Evolutionary conservation across 257 asterid species (phyloP), one percentile per base, ranked within the genome.

Genomic region (Nicotiana paniculata): DNA sequence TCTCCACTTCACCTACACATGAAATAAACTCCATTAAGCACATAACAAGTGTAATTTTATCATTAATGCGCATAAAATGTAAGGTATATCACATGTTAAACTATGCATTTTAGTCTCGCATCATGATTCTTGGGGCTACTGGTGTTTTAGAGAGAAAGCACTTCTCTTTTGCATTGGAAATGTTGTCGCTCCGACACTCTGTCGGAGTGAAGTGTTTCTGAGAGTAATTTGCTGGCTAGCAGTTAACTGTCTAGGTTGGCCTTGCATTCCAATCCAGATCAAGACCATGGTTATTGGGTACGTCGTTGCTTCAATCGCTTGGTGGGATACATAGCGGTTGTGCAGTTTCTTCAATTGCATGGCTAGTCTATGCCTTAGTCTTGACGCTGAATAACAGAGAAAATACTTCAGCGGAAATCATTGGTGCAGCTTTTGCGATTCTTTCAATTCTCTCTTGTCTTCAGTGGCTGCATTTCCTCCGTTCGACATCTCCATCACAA

Each of bases 401-500:
- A 62, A 88, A 88, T 84, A 88, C 93, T 0, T 77, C 97, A 0
- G 83, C 84, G 0, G 94, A 81, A 53, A 90, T 90, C 65, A 67
- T 90, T 76, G 87, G 46, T 17, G 91, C 90, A 35, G 90, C 96
- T 1, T 81, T 86, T 6, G 61, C 89, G 9, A 93, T 93, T 51
- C 93, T 93, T 7, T 83, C 82, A 1, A 92, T 91, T 15, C 87
- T 93, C 2, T 84, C 72, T 78, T 93, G 37, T 91, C 94, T 2
- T 83, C 84, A 16, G 79, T 91, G 8, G 96, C 93, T 1, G 97
- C 96, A 33, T 90, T 93, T 70, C 96, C 97, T 1, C 92, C 6
- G 84, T 93, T 81, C 97, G 97, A 54, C 96, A 93, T 85, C 97
- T 93, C 83, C 97, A 93, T 77, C 97, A 91, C 85, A 93, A 93